phyloP scores from a whole-genome alignment of 2,329 filamentous ascomycete genomes.

The Claviceps cyperi region DNA sequence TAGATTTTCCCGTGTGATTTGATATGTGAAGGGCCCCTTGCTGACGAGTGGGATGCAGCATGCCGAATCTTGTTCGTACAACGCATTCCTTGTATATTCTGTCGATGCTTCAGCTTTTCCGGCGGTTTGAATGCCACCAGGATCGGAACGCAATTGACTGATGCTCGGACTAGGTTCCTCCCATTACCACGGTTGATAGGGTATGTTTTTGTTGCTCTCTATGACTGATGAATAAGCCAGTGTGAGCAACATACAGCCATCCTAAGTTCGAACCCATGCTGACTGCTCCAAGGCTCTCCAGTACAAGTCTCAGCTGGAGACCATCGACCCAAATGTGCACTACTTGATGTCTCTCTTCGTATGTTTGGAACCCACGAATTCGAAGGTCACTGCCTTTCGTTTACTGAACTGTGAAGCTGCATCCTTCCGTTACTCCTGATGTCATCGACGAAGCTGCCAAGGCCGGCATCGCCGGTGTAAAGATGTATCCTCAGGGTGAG shows the following conservation, averaged over 20 bases:
- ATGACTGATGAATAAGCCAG: background rate
- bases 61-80: constrained; percentile 44
- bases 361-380: background rate
- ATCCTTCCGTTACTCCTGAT: constrained; percentile 49
- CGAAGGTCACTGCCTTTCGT: background rate
- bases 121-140: background rate
- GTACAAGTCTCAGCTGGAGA: constrained; percentile 47
- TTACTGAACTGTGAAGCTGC: constrained; percentile 23
- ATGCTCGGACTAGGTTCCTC: constrained; percentile 23
- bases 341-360: constrained; percentile 50
- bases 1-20: background rate
- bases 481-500: constrained; percentile 45
- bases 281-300: constrained; percentile 41
- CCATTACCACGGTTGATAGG: constrained; percentile 40
- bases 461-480: constrained; percentile 58
- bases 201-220: constrained; percentile 5
- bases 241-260: background rate
- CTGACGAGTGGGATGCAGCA: constrained; percentile 13
- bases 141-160: background rate
- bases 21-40: background rate
- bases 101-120: background rate
- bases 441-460: constrained; percentile 59
- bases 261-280: background rate
- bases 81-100: background rate
- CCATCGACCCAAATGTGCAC: constrained; percentile 45